Evolutionary conservation across 2,329 filamentous ascomycete genomes (phyloP), one percentile per base, ranked within the genome.

Genomic region (Colletotrichum sp.): DNA sequence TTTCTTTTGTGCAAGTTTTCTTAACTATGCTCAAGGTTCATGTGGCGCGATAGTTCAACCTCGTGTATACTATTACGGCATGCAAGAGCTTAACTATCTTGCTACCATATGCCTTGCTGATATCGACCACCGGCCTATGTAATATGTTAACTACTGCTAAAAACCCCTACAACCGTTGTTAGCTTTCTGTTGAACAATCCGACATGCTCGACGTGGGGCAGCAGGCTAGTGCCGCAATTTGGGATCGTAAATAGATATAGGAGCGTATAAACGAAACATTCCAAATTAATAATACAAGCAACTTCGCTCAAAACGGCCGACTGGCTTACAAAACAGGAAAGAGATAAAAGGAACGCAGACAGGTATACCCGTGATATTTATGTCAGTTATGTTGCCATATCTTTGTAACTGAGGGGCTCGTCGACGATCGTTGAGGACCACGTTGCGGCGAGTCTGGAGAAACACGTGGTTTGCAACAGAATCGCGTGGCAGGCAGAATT

Each of bases 91-190:
- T 52, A 2, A 24, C 43, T 4, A 13, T 4, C 43, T 21, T 52
- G 43, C 12, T 6, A 13, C 12, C 10, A 21, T 8, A 24, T 6
- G 12, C 43, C 43, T 21, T 13, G 43, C 6, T 52, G 1, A 8
- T 21, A 21, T 52, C 43, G n/a, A 52, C n/a, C 12, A 52, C n/a
- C 3, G 43, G 43, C 43, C n/a, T 8, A 21, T 52, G n/a, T 1
- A 0, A 24, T 1, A 21, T 0, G 43, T 24, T 21, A 21, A 21
- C 6, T 0, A 52, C n/a, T 21, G 6, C 0, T 7, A n/a, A 13
- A 21, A 12, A 6, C 10, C 21, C 10, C 43, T 21, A 0, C 0
- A 10, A 8, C 10, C 8, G 6, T 24, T 52, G 10, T 12, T 21
- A 2, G n/a, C 4, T 21, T 21, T 13, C 3, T 13, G n/a, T 52